Conservation (phyloP, 73 alveolate genomes). For the Paramecium pentaurelia region DNA sequence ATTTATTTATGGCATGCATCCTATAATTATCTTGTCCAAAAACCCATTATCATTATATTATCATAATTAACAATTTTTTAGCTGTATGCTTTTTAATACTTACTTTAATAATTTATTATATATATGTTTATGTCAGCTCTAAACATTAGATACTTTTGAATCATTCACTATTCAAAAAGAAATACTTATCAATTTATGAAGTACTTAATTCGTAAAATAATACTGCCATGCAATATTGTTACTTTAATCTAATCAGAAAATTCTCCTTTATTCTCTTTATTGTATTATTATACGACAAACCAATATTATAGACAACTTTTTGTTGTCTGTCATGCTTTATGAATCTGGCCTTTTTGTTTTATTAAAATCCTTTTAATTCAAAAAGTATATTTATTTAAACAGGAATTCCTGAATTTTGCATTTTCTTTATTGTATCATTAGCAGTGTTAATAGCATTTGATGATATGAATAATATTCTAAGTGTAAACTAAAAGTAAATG, state of each 20-base stretch:
- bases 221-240: neutral
- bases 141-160: neutral
- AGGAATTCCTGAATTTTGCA: conserved; percentile 10
- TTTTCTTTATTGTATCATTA: neutral
- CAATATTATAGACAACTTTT: neutral
- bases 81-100: neutral
- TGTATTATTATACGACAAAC: neutral
- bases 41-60: neutral
- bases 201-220: neutral
- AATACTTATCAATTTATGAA: neutral
- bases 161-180: neutral
- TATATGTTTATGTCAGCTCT: neutral
- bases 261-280: neutral
- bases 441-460: neutral
- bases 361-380: neutral
- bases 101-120: neutral
- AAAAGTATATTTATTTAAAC: neutral
- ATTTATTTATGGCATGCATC: neutral
- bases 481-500: neutral
- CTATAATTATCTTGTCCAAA: neutral
- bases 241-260: neutral
- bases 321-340: neutral
- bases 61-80: neutral
- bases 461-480: neutral
- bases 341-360: neutral